These are phyloP conservation scores for Lichenothelia convexa DNA, from an alignment of 495 filamentous ascomycete species.

Conservation along the genomic window DNA sequence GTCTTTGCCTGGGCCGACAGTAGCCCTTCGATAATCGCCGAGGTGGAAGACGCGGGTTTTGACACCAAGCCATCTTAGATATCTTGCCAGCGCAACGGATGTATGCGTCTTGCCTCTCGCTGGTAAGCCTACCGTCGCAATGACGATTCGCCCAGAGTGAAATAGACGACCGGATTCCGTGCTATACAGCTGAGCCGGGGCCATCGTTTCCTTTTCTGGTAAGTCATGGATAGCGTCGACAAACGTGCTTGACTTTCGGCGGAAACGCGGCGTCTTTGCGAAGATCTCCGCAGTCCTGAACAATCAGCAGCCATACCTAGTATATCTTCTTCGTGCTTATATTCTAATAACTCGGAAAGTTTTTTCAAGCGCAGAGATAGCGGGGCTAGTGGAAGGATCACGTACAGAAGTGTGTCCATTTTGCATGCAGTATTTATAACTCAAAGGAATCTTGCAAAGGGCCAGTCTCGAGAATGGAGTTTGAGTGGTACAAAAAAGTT, in stretches of 20 bases:
- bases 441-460: no score
- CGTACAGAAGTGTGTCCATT: slow-evolving; percentile 76
- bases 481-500: no score
- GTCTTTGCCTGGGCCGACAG: slow-evolving; percentile 66
- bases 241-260: slow-evolving; percentile 83
- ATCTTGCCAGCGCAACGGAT: slow-evolving; percentile 84
- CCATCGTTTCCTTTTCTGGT: slow-evolving; percentile 63
- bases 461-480: no score
- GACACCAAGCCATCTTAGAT: slow-evolving; percentile 93
- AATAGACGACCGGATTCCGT: slow-evolving; percentile 94
- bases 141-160: slow-evolving; percentile 90
- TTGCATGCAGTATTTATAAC: no score
- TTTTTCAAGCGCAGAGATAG: no score
- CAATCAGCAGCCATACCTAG: no score
- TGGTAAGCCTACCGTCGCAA: slow-evolving; percentile 89
- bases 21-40: slow-evolving; percentile 87
- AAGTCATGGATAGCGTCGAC: slow-evolving; percentile 96
- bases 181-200: slow-evolving; percentile 92
- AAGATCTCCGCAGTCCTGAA: slow-evolving; percentile 67
- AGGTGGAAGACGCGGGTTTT: slow-evolving; percentile 97
- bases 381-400: slow-evolving; percentile 9
- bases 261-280: slow-evolving; percentile 63
- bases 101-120: slow-evolving; percentile 98
- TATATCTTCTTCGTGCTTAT: no score
- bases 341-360: no score